Conservation (phyloP, 257 asterid genomes). For the Jaltomata sinuosa region DNA sequence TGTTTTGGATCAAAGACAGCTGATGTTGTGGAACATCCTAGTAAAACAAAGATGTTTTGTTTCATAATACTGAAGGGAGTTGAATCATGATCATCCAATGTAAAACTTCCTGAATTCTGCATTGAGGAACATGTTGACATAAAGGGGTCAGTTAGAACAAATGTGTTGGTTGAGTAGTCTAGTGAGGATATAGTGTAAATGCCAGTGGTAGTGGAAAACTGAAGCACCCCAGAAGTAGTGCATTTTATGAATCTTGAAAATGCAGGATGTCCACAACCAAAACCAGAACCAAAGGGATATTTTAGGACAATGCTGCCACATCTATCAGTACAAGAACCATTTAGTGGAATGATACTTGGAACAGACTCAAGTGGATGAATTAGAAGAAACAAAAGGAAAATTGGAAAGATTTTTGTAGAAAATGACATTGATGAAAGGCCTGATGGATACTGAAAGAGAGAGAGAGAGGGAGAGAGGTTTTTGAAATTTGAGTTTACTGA, state of each 20-base stretch:
- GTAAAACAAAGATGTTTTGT: slow-evolving; percentile 38
- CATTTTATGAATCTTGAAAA: slow-evolving; percentile 43
- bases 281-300: slow-evolving; percentile 53
- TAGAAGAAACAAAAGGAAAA: slow-evolving; percentile 7
- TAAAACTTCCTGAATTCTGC: slow-evolving; percentile 65
- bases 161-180: slow-evolving; percentile 37
- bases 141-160: slow-evolving; percentile 41
- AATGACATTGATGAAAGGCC: slow-evolving; percentile 16
- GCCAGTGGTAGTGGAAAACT: slow-evolving; percentile 34
- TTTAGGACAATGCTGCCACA: slow-evolving; percentile 42
- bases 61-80: slow-evolving; percentile 33
- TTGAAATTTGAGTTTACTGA: neutral
- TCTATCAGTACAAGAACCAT: slow-evolving; percentile 29
- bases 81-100: slow-evolving; percentile 19
- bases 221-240: slow-evolving; percentile 17
- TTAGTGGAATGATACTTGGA: slow-evolving; percentile 40
- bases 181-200: slow-evolving; percentile 37
- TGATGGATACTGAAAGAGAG: neutral
- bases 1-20: slow-evolving; percentile 46
- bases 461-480: too few relatives aligned
- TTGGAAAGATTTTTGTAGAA: neutral
- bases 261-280: slow-evolving; percentile 57
- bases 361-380: slow-evolving; percentile 19
- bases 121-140: slow-evolving; percentile 74
- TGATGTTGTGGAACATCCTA: slow-evolving; percentile 64